Percentiles rank a stretch among this genome's conserved stretches.
phyloP scores from a whole-genome alignment of 139 green algal species.

The Tetraselmis striata region DNA sequence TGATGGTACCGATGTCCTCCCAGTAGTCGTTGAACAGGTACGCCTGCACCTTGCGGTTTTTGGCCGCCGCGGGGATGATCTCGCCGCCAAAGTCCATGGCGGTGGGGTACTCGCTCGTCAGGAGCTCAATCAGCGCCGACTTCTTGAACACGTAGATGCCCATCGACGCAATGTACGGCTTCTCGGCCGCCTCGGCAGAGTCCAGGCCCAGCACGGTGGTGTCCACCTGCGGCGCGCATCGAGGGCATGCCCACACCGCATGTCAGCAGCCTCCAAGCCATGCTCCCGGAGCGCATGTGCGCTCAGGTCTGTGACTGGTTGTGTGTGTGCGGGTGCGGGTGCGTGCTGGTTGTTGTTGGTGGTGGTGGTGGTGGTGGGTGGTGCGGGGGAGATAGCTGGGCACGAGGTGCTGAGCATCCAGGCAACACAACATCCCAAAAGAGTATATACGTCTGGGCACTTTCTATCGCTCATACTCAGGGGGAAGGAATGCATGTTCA shows the following conservation, averaged over 20 bases:
- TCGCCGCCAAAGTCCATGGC: constrained; percentile 96
- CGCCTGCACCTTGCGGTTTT: constrained; percentile 44
- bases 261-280: too few relatives aligned
- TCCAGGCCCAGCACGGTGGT: constrained; percentile 84
- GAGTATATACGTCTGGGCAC: too few relatives aligned
- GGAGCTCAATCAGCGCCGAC: constrained; percentile 71
- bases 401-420: too few relatives aligned
- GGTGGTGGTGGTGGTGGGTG: too few relatives aligned
- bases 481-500: too few relatives aligned
- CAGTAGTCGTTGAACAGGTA: constrained; percentile 99
- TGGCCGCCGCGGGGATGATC: constrained; percentile 84
- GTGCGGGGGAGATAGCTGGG: too few relatives aligned
- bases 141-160: constrained; percentile 99
- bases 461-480: too few relatives aligned
- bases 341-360: too few relatives aligned
- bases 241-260: neutral
- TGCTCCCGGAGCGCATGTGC: too few relatives aligned
- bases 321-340: neutral
- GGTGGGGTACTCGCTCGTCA: constrained; percentile 46
- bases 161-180: constrained; percentile 97
- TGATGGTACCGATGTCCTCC: constrained; percentile 99
- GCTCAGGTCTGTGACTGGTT: neutral
- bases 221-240: too few relatives aligned
- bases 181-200: constrained; percentile 58
- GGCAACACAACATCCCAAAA: too few relatives aligned